Conservation (phyloP, 495 filamentous ascomycete genomes). For the Venustampulla echinocandica region DNA sequence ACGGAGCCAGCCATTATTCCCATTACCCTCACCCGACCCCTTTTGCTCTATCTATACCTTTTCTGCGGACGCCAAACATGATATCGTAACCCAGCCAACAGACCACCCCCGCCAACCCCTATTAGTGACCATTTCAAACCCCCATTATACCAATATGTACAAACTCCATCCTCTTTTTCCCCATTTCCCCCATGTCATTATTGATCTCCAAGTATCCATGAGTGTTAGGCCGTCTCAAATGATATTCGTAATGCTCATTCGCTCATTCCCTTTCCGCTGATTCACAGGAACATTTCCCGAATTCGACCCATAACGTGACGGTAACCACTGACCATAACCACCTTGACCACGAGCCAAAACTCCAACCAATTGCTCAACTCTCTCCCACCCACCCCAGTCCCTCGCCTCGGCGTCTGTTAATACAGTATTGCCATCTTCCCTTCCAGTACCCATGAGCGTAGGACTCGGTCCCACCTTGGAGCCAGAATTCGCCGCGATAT, state of each 20-base stretch:
- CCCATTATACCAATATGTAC: no score
- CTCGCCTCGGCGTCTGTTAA: constrained; percentile 40
- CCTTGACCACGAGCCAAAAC: constrained; percentile 21
- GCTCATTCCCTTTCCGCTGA: constrained; percentile 35
- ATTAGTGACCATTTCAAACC: no score
- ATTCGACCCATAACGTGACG: constrained; percentile 17
- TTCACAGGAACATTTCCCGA: constrained; percentile 7
- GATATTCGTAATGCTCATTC: constrained; percentile 77
- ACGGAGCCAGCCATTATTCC: no score
- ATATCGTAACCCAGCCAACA: no score
- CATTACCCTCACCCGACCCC: no score
- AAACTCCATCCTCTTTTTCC: no score
- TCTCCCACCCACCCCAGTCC: constrained; percentile 50
- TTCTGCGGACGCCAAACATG: no score
- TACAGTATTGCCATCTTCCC: constrained; percentile 20
- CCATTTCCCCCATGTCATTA: no score
- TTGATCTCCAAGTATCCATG: no score
- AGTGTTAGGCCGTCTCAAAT: no score
- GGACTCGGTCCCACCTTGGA: constrained; percentile 3
- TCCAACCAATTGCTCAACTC: constrained; percentile 32
- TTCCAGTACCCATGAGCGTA: constrained; percentile 14
- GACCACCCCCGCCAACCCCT: no score
- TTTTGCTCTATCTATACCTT: no score
- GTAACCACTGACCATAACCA: constrained; percentile 11
- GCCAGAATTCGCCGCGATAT: constrained; percentile 22